Base-by-base conservation (phyloP, 2,329 filamentous ascomycete species). In the Fusarium verticillioides region DNA sequence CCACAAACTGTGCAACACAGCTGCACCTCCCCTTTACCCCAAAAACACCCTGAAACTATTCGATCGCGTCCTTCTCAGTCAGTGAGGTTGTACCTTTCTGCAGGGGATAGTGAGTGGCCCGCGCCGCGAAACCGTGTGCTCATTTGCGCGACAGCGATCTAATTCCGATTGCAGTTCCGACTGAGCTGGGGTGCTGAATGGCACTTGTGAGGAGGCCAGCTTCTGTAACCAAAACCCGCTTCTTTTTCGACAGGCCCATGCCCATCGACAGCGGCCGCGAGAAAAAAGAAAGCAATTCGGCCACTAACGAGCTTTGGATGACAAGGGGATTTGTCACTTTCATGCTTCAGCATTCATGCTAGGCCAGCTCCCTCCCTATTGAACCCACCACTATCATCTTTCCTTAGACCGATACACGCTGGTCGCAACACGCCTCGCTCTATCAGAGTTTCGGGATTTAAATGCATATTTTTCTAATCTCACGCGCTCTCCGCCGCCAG, bases 81-180 rank as follows among this genome's bases (percentile, higher is more conserved):
- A 67, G 58, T 36, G 53, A 72, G 60, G 53, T 44, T 61, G 65
- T 60, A 43, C 53, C 43, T 70, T 44, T 63, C 60, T 68, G 53
- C 68, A 75, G 70, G 74, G 74, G n/a, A 71, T 66, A 66, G 44
- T 47, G 52, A 65, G 50, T 49, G 59, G 56, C 61, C 39, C 42
- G 47, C 73, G 61, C 64, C 60, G 58, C 52, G 44, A 66, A 68
- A 63, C 56, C 68, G 70, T 77, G 68, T 70, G 73, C 75, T 77
- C 74, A 77, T 75, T 75, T 66, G 60, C 75, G 63, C 67, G 54
- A 71, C 70, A 58, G 63, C 53, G 34, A 60, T 40, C 36, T 28
- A 30, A 54, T 39, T 62, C 36, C 34, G 37, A 62, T 44, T 68
- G 62, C 44, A 43, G 49, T 57, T 66, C n/a, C 62, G 39, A 66